phyloP scores from a whole-genome alignment of 306 rosid genomes.

The Pachyrhizus erosus region DNA sequence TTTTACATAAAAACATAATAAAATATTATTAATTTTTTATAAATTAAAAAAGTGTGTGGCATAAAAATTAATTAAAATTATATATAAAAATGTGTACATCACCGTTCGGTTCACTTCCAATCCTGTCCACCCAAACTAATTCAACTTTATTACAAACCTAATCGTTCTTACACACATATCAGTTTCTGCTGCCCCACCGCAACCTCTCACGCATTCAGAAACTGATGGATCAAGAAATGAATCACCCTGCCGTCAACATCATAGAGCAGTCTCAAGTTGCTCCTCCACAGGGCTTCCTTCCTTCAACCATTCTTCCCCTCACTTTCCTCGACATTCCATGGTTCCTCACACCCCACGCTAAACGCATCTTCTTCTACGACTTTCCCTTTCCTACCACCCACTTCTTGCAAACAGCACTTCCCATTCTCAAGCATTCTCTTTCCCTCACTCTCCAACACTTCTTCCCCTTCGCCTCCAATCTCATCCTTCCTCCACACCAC shows the following conservation, averaged over 20 bases:
- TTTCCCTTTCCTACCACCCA: background rate
- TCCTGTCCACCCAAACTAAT: too few species aligned
- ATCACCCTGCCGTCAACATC: background rate
- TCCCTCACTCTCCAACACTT: constrained; percentile 42
- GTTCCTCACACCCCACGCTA: fast-evolving
- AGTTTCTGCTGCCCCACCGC: too few species aligned
- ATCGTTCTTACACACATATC: too few species aligned
- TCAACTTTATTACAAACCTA: too few species aligned
- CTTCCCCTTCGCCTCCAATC: constrained; percentile 11
- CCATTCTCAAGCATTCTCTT: constrained; percentile 35
- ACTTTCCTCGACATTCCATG: background rate
- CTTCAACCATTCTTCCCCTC: constrained; percentile 36
- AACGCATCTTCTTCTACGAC: constrained; percentile 12
- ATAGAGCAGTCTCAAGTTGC: background rate
- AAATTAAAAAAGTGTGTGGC: too few species aligned
- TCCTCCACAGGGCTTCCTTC: constrained; percentile 25
- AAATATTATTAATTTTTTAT: too few species aligned
- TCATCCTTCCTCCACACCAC: background rate
- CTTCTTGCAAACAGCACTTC: background rate
- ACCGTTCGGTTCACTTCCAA: too few species aligned
- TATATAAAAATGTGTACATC: too few species aligned
- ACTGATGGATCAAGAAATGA: background rate
- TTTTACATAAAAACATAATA: too few species aligned
- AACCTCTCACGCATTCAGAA: too few species aligned
- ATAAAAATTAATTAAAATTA: too few species aligned